phyloP scores from a whole-genome alignment of 2,329 filamentous ascomycete genomes.

The Bipolaris cookei region DNA sequence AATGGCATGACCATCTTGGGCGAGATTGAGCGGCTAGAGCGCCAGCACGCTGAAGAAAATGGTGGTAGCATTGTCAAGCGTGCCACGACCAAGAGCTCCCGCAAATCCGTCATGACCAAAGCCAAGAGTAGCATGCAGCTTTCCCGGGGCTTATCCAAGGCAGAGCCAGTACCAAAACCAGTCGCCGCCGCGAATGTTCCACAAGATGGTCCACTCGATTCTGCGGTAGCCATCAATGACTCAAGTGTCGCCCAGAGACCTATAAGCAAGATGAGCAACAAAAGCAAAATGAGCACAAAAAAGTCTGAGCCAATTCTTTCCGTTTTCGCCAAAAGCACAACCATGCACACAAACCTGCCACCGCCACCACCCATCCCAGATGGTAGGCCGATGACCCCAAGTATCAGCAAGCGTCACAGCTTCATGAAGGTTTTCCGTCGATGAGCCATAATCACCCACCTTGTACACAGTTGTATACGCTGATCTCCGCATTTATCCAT shows the following conservation, averaged over 20 bases:
- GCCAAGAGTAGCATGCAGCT: slow-evolving; percentile 49
- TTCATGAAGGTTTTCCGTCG: slow-evolving; percentile 54
- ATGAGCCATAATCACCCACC: slow-evolving; percentile 8
- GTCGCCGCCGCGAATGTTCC: slow-evolving; percentile 41
- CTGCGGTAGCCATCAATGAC: slow-evolving; percentile 43
- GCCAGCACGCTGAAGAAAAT: slow-evolving; percentile 52
- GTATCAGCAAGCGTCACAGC: slow-evolving; percentile 56
- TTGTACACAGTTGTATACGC: background rate
- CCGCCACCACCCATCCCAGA: slow-evolving; percentile 45
- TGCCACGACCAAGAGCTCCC: slow-evolving; percentile 48
- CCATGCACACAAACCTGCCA: slow-evolving; percentile 17
- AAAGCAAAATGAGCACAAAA: slow-evolving; percentile 33
- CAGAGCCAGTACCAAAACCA: slow-evolving; percentile 35
- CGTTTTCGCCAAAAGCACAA: slow-evolving; percentile 28
- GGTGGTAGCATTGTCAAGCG: slow-evolving; percentile 50
- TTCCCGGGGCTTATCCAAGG: slow-evolving; percentile 42
- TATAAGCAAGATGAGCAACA: slow-evolving; percentile 28
- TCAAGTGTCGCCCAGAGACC: slow-evolving; percentile 29
- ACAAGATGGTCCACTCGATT: slow-evolving; percentile 46
- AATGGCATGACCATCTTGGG: slow-evolving; percentile 73
- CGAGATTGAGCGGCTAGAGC: slow-evolving; percentile 67
- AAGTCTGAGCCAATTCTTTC: slow-evolving; percentile 32
- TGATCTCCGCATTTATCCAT: slow-evolving; percentile 6
- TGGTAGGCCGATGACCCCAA: slow-evolving; percentile 38
- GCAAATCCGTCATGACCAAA: slow-evolving; percentile 42